Base-by-base conservation (phyloP, 495 filamentous ascomycete genomes). In the Filosporella fistucella region DNA sequence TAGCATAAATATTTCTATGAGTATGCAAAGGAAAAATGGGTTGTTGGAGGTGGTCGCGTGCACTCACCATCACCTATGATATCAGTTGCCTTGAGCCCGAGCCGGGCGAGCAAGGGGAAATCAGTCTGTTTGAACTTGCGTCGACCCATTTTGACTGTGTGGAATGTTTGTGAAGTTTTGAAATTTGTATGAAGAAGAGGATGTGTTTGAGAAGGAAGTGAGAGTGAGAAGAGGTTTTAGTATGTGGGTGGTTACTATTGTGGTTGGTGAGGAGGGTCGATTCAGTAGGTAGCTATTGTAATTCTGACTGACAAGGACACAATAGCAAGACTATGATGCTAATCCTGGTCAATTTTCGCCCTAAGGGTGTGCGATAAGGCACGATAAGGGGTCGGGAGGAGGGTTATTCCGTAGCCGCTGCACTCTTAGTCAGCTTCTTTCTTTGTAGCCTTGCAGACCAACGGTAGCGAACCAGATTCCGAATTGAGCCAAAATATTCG, bases 51-150 rank as follows among this genome's bases (percentile, higher is more conserved):
- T 47, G 5, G 8, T 21, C 16, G 26, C 18, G 30, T 39, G 20
- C 8, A 23, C 64, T 59, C 62, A 65, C 74, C 76, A 58, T 77
- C 71, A 26, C 74, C 77, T 17, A 58, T 58, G 36, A 73, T 81
- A 16, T 68, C 48, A 18, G 65, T 60, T 37, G 68, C 69, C 51
- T 78, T 78, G 25, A 81, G 52, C 36, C 75, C 71, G 34, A 66
- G 51, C 20, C 57, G 62, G 16, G 63, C 54, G n/a, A 81, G 70
- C 20, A 71, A 49, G 17, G 75, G 78, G 47, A 81, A 81, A 16
- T 38, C 35, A n/a, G n/a, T n/a, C n/a, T n/a, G n/a, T n/a, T n/a
- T n/a, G n/a, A n/a, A n/a, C n/a, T n/a, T n/a, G n/a, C n/a, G n/a
- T n/a, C n/a, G n/a, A n/a, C n/a, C n/a, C n/a, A n/a, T n/a, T n/a